Evolutionary conservation across 345 rosid genomes (phyloP), one percentile per base, ranked within the genome.

Genomic region (Brassica juncea): DNA sequence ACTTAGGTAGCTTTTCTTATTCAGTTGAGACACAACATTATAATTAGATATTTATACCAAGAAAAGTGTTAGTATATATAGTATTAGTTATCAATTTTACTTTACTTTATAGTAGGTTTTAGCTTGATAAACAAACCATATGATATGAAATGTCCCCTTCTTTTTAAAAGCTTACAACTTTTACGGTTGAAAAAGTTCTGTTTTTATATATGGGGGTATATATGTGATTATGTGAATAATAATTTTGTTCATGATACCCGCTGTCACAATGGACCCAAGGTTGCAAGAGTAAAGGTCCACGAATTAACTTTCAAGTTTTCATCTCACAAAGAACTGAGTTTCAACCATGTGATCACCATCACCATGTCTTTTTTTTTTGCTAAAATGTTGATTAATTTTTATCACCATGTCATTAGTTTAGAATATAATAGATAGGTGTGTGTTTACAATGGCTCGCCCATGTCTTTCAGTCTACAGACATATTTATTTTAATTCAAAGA

Each of bases 141-240:
- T 31, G 8, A 70, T 25, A 76, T 69, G 52, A 60, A 69, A 61
- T 77, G 75, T 77, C 54, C 49, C 57, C 66, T 25, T 64, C 55
- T 49, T 39, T 65, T 2, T 1, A 71, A 77, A 77, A 71, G 81
- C 77, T 78, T 71, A 14, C 67, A 72, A 57, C 81, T 78, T 78
- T 78, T 72, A 66, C 35, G 37, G 68, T 72, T 78, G 72, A 19
- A 19, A 71, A 78, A 1, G 66, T 55, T 37, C 0, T 57, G 47
- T 67, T 72, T 57, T 72, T 54, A 54, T 54, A 15, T 52, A 39
- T 39, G 14, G 12, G 47, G 47, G 12, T 39, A 39, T 39, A n/a
- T 78, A 60, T 55, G 52, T 54, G n/a, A 47, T 47, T 47, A 65
- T 70, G 73, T 63, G 31, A 77, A 77, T 63, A 70, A 70, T 70